Evolutionary conservation across 371 early-diverging fungal species (phyloP).

Genomic region (Apophysomyces sp.): DNA sequence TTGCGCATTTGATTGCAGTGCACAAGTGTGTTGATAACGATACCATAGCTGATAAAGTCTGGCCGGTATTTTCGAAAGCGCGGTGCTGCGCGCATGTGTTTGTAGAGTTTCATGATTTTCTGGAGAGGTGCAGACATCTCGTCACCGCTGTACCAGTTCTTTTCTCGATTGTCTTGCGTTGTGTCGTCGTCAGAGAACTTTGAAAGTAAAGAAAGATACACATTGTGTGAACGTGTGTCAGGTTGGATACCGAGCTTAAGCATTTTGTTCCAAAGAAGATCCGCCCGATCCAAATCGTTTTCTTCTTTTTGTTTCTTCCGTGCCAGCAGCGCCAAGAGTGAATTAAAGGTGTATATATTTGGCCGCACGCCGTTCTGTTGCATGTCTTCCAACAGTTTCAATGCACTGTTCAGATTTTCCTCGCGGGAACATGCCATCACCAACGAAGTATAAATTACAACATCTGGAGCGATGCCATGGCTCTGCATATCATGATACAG

Average conservation of each 20-base stretch:
- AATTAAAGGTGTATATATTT: conserved; percentile 36
- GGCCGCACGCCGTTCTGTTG: conserved; percentile 19
- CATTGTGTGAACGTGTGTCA: conserved; percentile 40
- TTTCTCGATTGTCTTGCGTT: not conserved
- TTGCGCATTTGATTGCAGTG: conserved; percentile 21
- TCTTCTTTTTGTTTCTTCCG: not conserved
- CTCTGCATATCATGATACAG: conserved; percentile 37
- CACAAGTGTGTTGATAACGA: conserved; percentile 32
- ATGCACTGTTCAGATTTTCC: conserved; percentile 20
- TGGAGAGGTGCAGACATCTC: conserved; percentile 3
- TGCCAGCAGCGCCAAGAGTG: conserved; percentile 26
- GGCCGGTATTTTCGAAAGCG: conserved; percentile 13
- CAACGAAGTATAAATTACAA: conserved; percentile 29
- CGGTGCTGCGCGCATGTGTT: conserved; percentile 24
- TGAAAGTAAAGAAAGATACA: conserved; percentile 23
- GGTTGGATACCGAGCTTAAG: conserved; percentile 16
- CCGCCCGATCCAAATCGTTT: conserved; percentile 12
- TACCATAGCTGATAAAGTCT: conserved; percentile 41
- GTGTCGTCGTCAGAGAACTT: conserved; percentile 7
- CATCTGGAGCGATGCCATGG: conserved; percentile 24
- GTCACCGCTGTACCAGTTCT: not conserved
- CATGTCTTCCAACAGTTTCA: conserved; percentile 37
- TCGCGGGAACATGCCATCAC: conserved; percentile 20
- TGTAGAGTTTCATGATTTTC: conserved; percentile 19
- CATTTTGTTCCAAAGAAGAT: conserved; percentile 29